Conservation (phyloP, 2,329 filamentous ascomycete genomes). For the Talaromyces funiculosus region DNA sequence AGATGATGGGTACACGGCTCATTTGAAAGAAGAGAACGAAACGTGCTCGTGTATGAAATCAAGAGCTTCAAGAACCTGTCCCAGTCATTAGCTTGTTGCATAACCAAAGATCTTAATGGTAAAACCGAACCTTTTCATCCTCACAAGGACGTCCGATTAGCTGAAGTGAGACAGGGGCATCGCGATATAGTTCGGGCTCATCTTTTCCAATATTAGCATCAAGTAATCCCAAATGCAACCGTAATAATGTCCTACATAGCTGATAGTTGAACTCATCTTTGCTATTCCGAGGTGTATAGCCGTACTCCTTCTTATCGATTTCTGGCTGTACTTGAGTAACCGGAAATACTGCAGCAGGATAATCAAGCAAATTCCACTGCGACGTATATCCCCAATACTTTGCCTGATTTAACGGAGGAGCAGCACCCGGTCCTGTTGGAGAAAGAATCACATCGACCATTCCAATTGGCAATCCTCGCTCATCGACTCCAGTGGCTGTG, state of each 20-base stretch:
- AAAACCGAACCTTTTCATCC: slow-evolving; percentile 43
- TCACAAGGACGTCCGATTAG: slow-evolving; percentile 10
- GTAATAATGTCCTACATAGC: slow-evolving; percentile 34
- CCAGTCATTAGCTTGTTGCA: not conserved
- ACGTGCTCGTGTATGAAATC: slow-evolving; percentile 15
- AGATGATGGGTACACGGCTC: not conserved
- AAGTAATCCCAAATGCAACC: not conserved
- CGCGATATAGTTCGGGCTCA: slow-evolving; percentile 9
- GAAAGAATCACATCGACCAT: slow-evolving; percentile 56
- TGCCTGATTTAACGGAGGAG: slow-evolving; percentile 50
- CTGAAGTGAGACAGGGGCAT: slow-evolving; percentile 8
- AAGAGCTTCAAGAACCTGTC: slow-evolving; percentile 13
- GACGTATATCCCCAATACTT: slow-evolving; percentile 61
- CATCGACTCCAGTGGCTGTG: slow-evolving; percentile 25
- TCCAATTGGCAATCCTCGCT: slow-evolving; percentile 19
- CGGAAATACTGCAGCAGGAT: slow-evolving; percentile 58
- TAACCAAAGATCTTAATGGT: not conserved
- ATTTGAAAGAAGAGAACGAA: slow-evolving; percentile 3
- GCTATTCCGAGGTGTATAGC: slow-evolving; percentile 38
- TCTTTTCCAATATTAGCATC: not conserved
- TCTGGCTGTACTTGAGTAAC: slow-evolving; percentile 43
- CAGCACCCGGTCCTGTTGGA: slow-evolving; percentile 52
- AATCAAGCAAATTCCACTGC: slow-evolving; percentile 66
- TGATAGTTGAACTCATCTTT: slow-evolving; percentile 44
- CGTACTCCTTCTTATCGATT: slow-evolving; percentile 35